Evolutionary conservation across 768 basidiomycete genomes (phyloP).

Genomic region (Hygrocybe coccinea): DNA sequence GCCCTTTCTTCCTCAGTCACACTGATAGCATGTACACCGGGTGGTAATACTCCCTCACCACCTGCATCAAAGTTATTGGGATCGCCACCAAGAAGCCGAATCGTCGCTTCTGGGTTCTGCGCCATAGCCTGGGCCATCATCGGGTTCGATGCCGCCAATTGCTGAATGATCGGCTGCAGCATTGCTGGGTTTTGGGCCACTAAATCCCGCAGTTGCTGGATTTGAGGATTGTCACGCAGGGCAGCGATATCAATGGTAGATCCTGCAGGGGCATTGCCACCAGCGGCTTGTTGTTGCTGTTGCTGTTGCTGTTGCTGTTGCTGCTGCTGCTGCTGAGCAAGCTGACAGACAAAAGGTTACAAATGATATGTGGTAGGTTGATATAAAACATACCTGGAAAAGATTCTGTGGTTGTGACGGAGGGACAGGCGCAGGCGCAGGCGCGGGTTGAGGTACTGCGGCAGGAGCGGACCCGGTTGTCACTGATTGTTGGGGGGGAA

Average conservation of each 20-base stretch:
- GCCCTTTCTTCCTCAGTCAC: conserved; percentile 84
- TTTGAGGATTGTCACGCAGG: conserved; percentile 57
- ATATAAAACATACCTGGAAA: conserved; percentile 59
- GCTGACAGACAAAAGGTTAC: conserved; percentile 34
- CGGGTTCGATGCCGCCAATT: conserved; percentile 72
- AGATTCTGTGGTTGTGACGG: conserved; percentile 66
- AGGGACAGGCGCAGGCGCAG: conserved; percentile 25
- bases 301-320: conserved; percentile 29
- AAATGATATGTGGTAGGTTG: not conserved
- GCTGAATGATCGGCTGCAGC: conserved; percentile 78
- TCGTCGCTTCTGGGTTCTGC: conserved; percentile 65
- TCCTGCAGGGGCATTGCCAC: conserved; percentile 32
- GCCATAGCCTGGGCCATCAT: conserved; percentile 63
- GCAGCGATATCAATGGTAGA: conserved; percentile 44
- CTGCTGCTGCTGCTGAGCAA: conserved; percentile 69
- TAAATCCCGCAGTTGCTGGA: conserved; percentile 68
- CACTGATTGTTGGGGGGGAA: conserved; percentile 26
- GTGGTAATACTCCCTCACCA: conserved; percentile 39
- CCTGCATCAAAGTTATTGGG: conserved; percentile 36
- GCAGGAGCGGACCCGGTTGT: conserved; percentile 31
- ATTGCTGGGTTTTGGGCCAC: conserved; percentile 72
- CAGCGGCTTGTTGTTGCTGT: conserved; percentile 28
- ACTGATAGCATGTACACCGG: conserved; percentile 60
- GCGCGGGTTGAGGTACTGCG: conserved; percentile 13
- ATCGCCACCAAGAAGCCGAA: conserved; percentile 55